Percentiles rank a stretch among this genome's conserved stretches.
phyloP scores from a whole-genome alignment of 2,329 filamentous ascomycete species.

The Phaeosphaeria sp. region DNA sequence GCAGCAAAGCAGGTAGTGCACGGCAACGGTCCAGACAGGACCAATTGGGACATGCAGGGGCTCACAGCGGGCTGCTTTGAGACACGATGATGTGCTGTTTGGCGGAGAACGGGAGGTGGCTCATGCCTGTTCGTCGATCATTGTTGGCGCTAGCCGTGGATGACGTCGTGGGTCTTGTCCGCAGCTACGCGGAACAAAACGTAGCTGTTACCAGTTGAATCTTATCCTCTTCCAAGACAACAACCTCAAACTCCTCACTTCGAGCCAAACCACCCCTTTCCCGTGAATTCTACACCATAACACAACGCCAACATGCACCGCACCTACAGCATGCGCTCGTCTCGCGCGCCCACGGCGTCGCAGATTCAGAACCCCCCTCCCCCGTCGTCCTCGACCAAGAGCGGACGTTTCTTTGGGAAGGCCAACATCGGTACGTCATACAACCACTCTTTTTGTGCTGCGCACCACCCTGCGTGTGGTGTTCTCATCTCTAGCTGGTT shows the following conservation, averaged over 20 bases:
- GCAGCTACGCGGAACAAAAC: slow-evolving; percentile 28
- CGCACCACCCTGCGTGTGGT: not conserved
- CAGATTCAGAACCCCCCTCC: slow-evolving; percentile 91
- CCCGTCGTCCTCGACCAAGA: slow-evolving; percentile 89
- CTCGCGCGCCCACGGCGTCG: slow-evolving; percentile 92
- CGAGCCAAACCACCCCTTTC: slow-evolving; percentile 1
- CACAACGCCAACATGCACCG: slow-evolving; percentile 75
- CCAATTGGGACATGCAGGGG: slow-evolving; percentile 13
- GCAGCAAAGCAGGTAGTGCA: not conserved
- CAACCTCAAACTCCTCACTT: slow-evolving; percentile 1
- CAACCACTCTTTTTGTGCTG: not conserved
- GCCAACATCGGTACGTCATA: slow-evolving; percentile 76
- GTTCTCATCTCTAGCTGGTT: not conserved
- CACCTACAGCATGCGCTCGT: slow-evolving; percentile 86
- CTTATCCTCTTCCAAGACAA: slow-evolving; percentile 15
- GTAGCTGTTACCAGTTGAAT: slow-evolving; percentile 14
- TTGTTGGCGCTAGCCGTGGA: not conserved
- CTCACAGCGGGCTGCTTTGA: not conserved
- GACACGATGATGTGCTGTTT: slow-evolving; percentile 12
- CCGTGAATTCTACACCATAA: slow-evolving; percentile 2
- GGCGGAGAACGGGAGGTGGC: slow-evolving; percentile 16
- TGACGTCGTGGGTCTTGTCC: not conserved
- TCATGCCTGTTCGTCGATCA: not conserved
- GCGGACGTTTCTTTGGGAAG: slow-evolving; percentile 85
- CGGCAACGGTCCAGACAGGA: not conserved